Percentiles rank a stretch among this genome's conserved stretches.
Conservation (phyloP, 2,329 filamentous ascomycete species). For the Cadophora malorum region DNA sequence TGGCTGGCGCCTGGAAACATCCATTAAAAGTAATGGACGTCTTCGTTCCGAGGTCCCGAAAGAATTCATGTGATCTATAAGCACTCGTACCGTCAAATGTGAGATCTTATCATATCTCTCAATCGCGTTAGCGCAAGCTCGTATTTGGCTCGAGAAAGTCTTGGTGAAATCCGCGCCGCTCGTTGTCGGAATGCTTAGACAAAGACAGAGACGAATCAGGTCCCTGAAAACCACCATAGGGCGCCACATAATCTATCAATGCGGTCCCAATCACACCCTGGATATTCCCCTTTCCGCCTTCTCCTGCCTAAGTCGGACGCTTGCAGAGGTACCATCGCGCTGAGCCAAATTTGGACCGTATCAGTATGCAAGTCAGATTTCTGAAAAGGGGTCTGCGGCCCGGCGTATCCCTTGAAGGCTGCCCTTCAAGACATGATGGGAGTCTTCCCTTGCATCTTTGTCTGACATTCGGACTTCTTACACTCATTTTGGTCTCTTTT, state of each 20-base stretch:
- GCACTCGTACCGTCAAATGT: not conserved
- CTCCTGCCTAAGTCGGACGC: not conserved
- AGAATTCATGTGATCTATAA: not conserved
- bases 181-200: not conserved
- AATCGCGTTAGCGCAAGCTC: not conserved
- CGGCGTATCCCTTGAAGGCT: not conserved
- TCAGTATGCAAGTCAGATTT: not conserved
- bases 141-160: not conserved
- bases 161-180: not conserved
- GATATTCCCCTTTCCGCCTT: not conserved
- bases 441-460: not conserved
- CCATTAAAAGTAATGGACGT: not conserved
- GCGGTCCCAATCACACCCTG: not conserved
- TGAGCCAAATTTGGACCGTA: not conserved
- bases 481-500: not conserved
- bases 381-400: not conserved
- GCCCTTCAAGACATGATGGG: not conserved
- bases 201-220: not conserved
- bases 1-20: too few species aligned
- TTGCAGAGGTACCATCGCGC: not conserved
- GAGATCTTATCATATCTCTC: not conserved
- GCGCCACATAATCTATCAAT: not conserved
- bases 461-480: not conserved
- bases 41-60: not conserved
- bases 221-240: not conserved